These are phyloP conservation scores for Meira miltonrushii DNA, from an alignment of 1,284 basidiomycete genomes.

Conservation along the genomic window DNA sequence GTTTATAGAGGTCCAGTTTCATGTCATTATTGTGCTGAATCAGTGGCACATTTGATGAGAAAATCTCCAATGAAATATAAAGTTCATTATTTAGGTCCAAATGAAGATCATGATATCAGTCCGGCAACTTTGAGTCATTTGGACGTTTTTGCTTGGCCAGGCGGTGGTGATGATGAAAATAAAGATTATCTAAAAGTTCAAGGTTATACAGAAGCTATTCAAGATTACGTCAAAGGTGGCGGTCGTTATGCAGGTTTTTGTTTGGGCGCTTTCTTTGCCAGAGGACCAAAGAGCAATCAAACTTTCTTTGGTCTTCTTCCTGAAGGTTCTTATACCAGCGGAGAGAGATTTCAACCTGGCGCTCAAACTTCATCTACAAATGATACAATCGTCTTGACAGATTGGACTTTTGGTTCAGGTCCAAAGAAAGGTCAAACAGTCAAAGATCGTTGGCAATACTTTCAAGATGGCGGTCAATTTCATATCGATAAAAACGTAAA, in stretches of 20 bases:
- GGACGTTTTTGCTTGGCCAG: conserved; percentile 10
- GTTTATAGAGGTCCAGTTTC: conserved; percentile 9
- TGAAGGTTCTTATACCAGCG: background rate
- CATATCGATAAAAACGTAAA: background rate
- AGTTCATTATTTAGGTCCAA: conserved; percentile 8
- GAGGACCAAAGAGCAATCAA: conserved; percentile 2
- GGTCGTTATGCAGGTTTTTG: conserved; percentile 7
- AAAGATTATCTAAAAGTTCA: conserved; percentile 5
- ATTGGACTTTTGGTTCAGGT: conserved; percentile 10
- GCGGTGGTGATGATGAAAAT: conserved; percentile 8
- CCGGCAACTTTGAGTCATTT: conserved; percentile 2
- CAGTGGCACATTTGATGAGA: background rate
- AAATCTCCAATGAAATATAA: conserved; percentile 2
- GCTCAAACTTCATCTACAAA: background rate
- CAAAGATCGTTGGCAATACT: conserved; percentile 10
- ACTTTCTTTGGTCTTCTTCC: conserved; percentile 10
- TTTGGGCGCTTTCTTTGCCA: conserved; percentile 6
- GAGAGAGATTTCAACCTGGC: conserved; percentile 1
- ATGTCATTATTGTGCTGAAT: conserved; percentile 6
- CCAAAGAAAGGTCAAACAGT: background rate
- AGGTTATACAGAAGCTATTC: conserved; percentile 7
- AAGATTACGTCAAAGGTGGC: conserved; percentile 1
- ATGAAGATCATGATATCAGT: conserved; percentile 8
- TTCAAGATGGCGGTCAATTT: conserved; percentile 8
- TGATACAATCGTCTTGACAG: conserved; percentile 10